Conservation (phyloP, 2,329 filamentous ascomycete species). For the Capronia americana region DNA sequence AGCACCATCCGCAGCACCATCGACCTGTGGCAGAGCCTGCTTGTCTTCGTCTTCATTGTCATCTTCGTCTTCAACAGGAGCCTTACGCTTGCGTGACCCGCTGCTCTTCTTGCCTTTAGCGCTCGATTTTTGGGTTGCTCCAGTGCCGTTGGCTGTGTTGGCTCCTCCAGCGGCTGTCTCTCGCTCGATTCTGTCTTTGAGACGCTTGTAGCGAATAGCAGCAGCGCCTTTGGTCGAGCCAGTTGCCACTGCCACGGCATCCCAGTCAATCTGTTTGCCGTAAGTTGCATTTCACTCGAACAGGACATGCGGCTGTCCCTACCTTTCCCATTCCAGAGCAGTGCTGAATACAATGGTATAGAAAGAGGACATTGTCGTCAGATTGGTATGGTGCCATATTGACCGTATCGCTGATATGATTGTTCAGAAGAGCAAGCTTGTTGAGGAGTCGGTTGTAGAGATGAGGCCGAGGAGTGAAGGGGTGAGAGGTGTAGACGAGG, state of each 20-base stretch:
- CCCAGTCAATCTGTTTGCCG: slow-evolving; percentile 48
- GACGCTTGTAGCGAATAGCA: slow-evolving; percentile 49
- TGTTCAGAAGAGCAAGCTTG: neutral
- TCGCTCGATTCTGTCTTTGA: slow-evolving; percentile 41
- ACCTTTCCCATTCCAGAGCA: slow-evolving; percentile 46
- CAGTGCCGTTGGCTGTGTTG: neutral
- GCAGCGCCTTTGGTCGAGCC: slow-evolving; percentile 48
- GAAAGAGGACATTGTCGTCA: slow-evolving; percentile 50
- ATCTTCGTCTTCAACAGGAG: neutral
- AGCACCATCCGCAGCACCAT: slow-evolving; percentile 8
- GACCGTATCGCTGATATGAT: neutral
- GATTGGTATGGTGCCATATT: slow-evolving; percentile 49
- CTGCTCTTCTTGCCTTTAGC: slow-evolving; percentile 15
- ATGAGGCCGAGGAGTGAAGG: neutral
- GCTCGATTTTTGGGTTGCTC: neutral
- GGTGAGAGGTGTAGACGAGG: neutral
- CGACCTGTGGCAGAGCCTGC: slow-evolving; percentile 1
- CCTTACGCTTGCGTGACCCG: slow-evolving; percentile 13
- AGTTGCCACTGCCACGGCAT: slow-evolving; percentile 44
- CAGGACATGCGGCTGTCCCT: slow-evolving; percentile 5
- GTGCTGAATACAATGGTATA: slow-evolving; percentile 52
- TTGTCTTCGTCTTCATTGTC: neutral
- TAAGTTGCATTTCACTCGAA: slow-evolving; percentile 1
- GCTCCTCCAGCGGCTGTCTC: neutral
- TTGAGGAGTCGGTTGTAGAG: neutral